phyloP scores from a whole-genome alignment of 2,329 filamentous ascomycete species.

The Sphaerulina populicola region DNA sequence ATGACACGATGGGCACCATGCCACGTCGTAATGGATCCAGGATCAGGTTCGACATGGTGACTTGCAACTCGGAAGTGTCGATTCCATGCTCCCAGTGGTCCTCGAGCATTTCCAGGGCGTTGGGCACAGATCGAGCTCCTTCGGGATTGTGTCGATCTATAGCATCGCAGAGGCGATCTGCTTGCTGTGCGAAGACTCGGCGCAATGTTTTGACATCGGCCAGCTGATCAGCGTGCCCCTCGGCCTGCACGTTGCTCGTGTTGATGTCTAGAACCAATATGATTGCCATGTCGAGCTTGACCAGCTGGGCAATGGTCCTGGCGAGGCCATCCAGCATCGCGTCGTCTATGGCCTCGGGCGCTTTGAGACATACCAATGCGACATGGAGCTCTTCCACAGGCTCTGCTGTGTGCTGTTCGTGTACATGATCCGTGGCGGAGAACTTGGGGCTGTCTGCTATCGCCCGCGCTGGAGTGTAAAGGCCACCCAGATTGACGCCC shows the following conservation, averaged over 20 bases:
- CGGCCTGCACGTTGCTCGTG: slow-evolving; percentile 22
- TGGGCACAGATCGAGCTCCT: slow-evolving; percentile 61
- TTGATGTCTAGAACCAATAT: slow-evolving; percentile 73
- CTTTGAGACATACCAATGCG: slow-evolving; percentile 75
- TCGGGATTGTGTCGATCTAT: slow-evolving; percentile 61
- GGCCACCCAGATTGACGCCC: slow-evolving; percentile 53
- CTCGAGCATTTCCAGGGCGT: slow-evolving; percentile 38
- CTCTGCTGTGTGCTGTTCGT: slow-evolving; percentile 27
- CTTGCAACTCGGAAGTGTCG: slow-evolving; percentile 30
- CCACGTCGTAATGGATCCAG: slow-evolving; percentile 59
- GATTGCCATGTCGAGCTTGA: slow-evolving; percentile 70
- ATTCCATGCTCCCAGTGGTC: slow-evolving; percentile 15
- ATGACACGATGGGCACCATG: slow-evolving; percentile 61
- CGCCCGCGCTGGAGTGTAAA: slow-evolving; percentile 52
- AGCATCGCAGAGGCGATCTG: slow-evolving; percentile 63
- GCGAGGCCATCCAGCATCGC: slow-evolving; percentile 65
- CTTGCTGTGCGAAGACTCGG: slow-evolving; percentile 47
- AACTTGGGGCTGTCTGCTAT: slow-evolving; percentile 55
- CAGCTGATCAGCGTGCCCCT: slow-evolving; percentile 3
- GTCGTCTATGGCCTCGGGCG: slow-evolving; percentile 62
- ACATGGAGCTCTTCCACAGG: slow-evolving; percentile 54
- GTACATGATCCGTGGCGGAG: slow-evolving; percentile 43
- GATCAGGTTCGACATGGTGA: slow-evolving; percentile 46
- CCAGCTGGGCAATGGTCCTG: slow-evolving; percentile 74
- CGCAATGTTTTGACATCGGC: slow-evolving; percentile 18